Percentiles rank a stretch among this genome's conserved stretches.
Conservation (phyloP, 2,329 filamentous ascomycete species). For the Xylaria sp. region DNA sequence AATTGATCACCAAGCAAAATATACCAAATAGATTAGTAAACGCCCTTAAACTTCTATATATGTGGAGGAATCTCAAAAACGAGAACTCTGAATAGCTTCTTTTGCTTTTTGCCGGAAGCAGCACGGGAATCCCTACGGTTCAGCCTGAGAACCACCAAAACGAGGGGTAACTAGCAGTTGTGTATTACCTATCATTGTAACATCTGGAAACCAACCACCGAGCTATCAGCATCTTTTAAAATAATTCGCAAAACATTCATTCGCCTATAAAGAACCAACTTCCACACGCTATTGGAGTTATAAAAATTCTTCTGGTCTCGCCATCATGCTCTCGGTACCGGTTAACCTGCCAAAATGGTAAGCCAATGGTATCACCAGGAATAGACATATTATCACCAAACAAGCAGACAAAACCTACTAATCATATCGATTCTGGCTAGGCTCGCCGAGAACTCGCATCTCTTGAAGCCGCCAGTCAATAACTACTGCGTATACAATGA, state of each 20-base stretch:
- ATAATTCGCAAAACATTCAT: constrained; percentile 16
- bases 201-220: neutral
- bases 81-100: neutral
- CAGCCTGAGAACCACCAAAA: neutral
- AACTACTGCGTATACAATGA: constrained; percentile 97
- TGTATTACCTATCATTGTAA: too few species aligned
- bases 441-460: constrained; percentile 90
- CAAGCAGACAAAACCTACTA: constrained; percentile 30
- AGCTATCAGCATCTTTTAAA: neutral
- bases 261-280: neutral
- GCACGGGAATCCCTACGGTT: neutral
- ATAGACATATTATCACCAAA: neutral
- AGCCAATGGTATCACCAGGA: constrained; percentile 45
- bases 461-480: constrained; percentile 93
- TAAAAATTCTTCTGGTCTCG: neutral
- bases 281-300: neutral
- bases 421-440: constrained; percentile 58
- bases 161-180: constrained; percentile 20
- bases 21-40: too few species aligned
- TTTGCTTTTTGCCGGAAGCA: neutral
- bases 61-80: neutral
- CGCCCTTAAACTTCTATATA: neutral
- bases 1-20: neutral
- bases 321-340: constrained; percentile 61
- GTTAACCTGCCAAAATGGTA: constrained; percentile 70